These are phyloP conservation scores for Dryas alaskensis DNA, from an alignment of 306 rosid genomes.

Conservation along the genomic window DNA sequence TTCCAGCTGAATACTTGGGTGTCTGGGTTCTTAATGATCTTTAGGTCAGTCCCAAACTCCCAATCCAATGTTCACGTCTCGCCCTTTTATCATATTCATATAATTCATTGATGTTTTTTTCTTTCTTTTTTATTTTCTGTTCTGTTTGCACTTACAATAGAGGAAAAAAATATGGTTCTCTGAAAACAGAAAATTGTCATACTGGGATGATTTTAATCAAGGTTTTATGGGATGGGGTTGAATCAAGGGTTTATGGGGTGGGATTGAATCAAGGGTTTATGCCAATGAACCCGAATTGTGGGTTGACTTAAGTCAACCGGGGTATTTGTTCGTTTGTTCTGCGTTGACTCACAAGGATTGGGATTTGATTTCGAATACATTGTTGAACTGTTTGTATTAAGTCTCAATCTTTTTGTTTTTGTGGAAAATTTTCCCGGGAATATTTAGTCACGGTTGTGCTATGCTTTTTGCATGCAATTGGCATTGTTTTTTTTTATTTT, in stretches of 20 bases:
- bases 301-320: conserved; percentile 32
- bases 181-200: not conserved
- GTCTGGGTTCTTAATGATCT: not conserved
- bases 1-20: not conserved
- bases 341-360: conserved; percentile 7
- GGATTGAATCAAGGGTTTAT: not conserved
- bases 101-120: not conserved
- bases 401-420: not conserved
- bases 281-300: not conserved
- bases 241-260: not conserved
- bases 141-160: not conserved
- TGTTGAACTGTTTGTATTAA: not conserved
- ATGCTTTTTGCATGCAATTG: not conserved
- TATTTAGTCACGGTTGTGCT: not conserved
- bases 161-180: not conserved
- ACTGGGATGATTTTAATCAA: not conserved
- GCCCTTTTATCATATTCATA: not conserved
- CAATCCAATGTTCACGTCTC: not conserved
- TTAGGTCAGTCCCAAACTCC: conserved; percentile 7
- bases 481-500: not conserved
- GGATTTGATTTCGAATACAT: not conserved
- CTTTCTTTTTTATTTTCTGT: not conserved
- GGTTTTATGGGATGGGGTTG: not conserved
- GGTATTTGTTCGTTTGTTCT: not conserved
- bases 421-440: not conserved